These are phyloP conservation scores for Termitomyces sp. DNA, from an alignment of 768 basidiomycete genomes.

Conservation along the genomic window DNA sequence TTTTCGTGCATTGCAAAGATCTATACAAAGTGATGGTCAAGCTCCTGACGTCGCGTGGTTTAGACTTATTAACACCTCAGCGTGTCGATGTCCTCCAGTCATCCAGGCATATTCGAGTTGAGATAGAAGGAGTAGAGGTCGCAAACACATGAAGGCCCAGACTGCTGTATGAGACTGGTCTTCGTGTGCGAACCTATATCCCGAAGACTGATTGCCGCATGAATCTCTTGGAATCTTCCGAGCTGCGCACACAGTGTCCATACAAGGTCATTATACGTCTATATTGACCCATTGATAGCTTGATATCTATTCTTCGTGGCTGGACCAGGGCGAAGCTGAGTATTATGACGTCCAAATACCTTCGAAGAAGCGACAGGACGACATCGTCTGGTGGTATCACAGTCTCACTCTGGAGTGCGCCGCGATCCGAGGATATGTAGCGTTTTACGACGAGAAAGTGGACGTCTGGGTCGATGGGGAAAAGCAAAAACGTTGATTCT, in stretches of 20 bases:
- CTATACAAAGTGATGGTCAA: conserved; percentile 51
- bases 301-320: background rate
- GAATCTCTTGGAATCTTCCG: conserved; percentile 43
- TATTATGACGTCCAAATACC: conserved; percentile 49
- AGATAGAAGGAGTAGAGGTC: conserved; percentile 56
- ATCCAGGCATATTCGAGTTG: conserved; percentile 54
- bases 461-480: conserved; percentile 59
- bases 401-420: conserved; percentile 45
- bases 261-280: conserved; percentile 45
- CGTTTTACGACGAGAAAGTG: conserved; percentile 65
- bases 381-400: conserved; percentile 63
- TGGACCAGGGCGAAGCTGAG: conserved; percentile 47
- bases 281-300: background rate
- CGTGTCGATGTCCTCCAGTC: conserved; percentile 57
- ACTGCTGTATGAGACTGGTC: conserved; percentile 52
- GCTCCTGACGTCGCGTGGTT: background rate
- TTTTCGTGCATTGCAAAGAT: conserved; percentile 58
- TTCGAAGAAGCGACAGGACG: conserved; percentile 34
- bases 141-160: conserved; percentile 50
- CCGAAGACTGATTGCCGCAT: conserved; percentile 49
- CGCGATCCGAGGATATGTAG: conserved; percentile 43
- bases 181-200: conserved; percentile 56
- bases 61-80: conserved; percentile 23
- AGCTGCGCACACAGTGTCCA: conserved; percentile 44
- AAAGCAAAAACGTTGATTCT: conserved; percentile 31